A percentile compares a stretch with the other conserved stretches of the same genome.
Evolutionary conservation across 1,284 basidiomycete species (phyloP).

Genomic region (Naganishia cerealis): DNA sequence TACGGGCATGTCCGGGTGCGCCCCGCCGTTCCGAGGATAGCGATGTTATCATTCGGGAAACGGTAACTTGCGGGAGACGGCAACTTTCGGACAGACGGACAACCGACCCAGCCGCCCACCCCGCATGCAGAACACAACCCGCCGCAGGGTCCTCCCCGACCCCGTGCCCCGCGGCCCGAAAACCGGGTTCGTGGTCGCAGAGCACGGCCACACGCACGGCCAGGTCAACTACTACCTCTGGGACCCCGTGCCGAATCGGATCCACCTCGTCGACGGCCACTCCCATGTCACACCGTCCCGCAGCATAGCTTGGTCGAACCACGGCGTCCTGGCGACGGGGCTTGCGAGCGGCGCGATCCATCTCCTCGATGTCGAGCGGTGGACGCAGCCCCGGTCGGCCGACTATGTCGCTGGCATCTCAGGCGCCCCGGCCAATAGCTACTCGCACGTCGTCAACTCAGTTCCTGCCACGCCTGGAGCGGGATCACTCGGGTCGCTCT

Average conservation of each 20-base stretch:
- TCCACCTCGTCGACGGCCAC: slow-evolving; percentile 26
- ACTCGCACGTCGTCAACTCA: slow-evolving; percentile 16
- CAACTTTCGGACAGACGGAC: too few relatives aligned
- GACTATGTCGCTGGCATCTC: background rate
- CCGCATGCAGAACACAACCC: slow-evolving; percentile 25
- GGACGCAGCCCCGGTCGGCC: slow-evolving; percentile 23
- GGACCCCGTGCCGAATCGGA: slow-evolving; percentile 17
- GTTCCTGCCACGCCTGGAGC: background rate
- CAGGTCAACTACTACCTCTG: slow-evolving; percentile 25
- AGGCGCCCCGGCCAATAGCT: background rate
- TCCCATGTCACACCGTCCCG: slow-evolving; percentile 9
- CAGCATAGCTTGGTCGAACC: slow-evolving; percentile 19
- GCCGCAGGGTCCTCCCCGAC: slow-evolving; percentile 19
- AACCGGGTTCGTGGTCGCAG: slow-evolving; percentile 24
- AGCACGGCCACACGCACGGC: slow-evolving; percentile 27
- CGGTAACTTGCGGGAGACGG: too few relatives aligned
- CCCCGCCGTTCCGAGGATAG: too few relatives aligned
- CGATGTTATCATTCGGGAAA: too few relatives aligned
- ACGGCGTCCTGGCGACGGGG: slow-evolving; percentile 4
- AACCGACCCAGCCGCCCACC: background rate
- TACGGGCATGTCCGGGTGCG: too few relatives aligned
- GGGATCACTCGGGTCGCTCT: slow-evolving; percentile 35
- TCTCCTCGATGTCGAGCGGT: slow-evolving; percentile 24
- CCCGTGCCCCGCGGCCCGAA: slow-evolving; percentile 12
- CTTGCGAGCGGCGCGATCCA: slow-evolving; percentile 17